Evolutionary conservation across 2,329 filamentous ascomycete species (phyloP), one percentile per base, ranked within the genome.

Genomic region (Colletotrichum chlorophyti): DNA sequence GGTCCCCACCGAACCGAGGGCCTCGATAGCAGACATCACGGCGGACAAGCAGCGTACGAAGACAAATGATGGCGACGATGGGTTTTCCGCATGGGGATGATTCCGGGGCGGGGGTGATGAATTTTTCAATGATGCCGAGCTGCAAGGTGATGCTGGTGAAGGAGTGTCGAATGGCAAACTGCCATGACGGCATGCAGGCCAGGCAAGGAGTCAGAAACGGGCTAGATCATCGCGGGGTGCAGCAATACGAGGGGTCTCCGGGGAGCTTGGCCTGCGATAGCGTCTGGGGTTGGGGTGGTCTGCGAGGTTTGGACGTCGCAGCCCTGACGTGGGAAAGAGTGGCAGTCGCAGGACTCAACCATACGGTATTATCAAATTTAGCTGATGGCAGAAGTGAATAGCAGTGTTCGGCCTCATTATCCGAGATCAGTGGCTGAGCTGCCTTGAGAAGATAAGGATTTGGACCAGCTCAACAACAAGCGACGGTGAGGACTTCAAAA

Each of bases 131-230:
- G 32, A 12, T 26, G 55, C 26, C 19, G 14, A 23, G 43, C 23
- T 4, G 26, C 6, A n/a, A 17, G 10, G 14, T 15, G 7, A 15
- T n/a, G 34, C 4, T 21, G 29, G 35, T 17, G 15, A 15, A 6
- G 21, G 10, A 19, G 15, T 6, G 4, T 38, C 15, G 19, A 35
- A 17, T 29, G 32, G 15, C 26, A 29, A 14, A 24, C 32, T 17
- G 26, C 10, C 31, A 49, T 59, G 43, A 59, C 55, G 43, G 55
- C 51, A 59, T 59, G 51, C 55, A 49, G 31, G 50, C 19, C 55
- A 43, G 31, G 5, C 26, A 10, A 40, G 42, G 12, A 26, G 2
- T 55, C 55, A 26, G 49, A 45, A 59, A 43, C 32, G 38, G 50
- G 42, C 26, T 29, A 50, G 57, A 59, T 59, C 57, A 55, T 19